Percentiles rank a stretch among this genome's conserved stretches.
phyloP scores from a whole-genome alignment of 352 stramenopile species.

The Phytophthora fragariaefolia region DNA sequence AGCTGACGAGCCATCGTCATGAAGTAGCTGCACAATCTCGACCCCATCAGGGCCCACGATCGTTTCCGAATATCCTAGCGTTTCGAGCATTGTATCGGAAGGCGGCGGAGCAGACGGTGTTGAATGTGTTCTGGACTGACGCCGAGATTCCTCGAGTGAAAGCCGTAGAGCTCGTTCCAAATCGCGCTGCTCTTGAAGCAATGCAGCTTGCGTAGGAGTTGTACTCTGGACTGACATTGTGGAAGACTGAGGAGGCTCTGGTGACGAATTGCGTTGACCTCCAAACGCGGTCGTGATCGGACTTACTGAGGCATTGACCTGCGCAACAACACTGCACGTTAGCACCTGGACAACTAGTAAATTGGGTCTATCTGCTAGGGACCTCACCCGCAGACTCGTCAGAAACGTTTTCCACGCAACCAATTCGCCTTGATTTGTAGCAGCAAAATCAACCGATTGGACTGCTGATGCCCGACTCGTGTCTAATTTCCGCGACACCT shows the following conservation, averaged over 20 bases:
- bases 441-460: conserved; percentile 73
- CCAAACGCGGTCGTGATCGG: conserved; percentile 40
- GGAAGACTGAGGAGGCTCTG: background rate
- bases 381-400: conserved; percentile 53
- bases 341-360: conserved; percentile 1
- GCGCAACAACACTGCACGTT: background rate
- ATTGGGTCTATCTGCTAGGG: background rate
- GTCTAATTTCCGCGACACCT: conserved; percentile 62
- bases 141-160: conserved; percentile 62
- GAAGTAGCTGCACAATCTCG: conserved; percentile 78
- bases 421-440: conserved; percentile 61
- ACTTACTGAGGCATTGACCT: conserved; percentile 31
- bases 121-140: conserved; percentile 27
- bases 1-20: conserved; percentile 30
- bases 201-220: conserved; percentile 19
- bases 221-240: background rate
- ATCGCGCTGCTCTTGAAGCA: conserved; percentile 65
- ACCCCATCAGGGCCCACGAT: conserved; percentile 71
- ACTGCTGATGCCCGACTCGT: conserved; percentile 69
- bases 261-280: conserved; percentile 2
- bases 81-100: conserved; percentile 46
- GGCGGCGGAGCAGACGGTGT: conserved; percentile 36
- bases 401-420: conserved; percentile 78
- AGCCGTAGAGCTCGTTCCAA: conserved; percentile 63
- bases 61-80: conserved; percentile 47